Evolutionary conservation across 768 basidiomycete species (phyloP).

Genomic region (Kwoniella dendrophila): DNA sequence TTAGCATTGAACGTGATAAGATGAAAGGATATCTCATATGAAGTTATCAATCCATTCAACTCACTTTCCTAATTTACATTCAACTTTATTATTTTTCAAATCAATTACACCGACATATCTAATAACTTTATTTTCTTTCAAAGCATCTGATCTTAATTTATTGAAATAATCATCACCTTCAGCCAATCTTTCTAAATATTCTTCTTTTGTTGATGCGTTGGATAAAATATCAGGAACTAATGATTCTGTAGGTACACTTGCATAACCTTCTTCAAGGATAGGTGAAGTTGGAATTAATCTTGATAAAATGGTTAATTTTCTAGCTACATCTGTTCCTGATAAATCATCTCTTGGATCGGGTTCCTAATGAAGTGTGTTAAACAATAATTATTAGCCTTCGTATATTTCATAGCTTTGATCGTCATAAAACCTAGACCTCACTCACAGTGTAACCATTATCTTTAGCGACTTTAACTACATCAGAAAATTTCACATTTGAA

Average conservation of each 20-base stretch:
- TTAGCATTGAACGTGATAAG: not conserved
- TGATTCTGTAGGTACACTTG: constrained; percentile 76
- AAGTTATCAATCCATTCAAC: constrained; percentile 47
- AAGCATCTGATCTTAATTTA: constrained; percentile 74
- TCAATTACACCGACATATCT: constrained; percentile 95
- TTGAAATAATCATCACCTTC: constrained; percentile 81
- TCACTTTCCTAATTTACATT: constrained; percentile 86
- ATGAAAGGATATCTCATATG: not conserved
- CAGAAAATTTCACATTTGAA: constrained; percentile 69
- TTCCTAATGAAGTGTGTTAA: constrained; percentile 63
- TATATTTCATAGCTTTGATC: not conserved
- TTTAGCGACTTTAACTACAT: constrained; percentile 82
- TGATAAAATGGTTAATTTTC: constrained; percentile 93
- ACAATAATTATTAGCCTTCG: not conserved
- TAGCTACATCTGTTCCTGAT: constrained; percentile 93
- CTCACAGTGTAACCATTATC: constrained; percentile 91
- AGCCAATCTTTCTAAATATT: constrained; percentile 76
- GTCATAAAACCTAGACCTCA: not conserved
- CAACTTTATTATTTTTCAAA: constrained; percentile 68
- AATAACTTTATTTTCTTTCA: constrained; percentile 76
- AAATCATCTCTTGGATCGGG: constrained; percentile 97
- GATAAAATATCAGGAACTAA: constrained; percentile 79
- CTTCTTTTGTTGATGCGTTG: constrained; percentile 70
- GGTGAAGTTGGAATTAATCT: constrained; percentile 62
- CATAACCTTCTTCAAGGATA: constrained; percentile 72